These are phyloP conservation scores for Aspergillus sojae DNA, from an alignment of 2,329 filamentous ascomycete genomes.

Conservation along the genomic window DNA sequence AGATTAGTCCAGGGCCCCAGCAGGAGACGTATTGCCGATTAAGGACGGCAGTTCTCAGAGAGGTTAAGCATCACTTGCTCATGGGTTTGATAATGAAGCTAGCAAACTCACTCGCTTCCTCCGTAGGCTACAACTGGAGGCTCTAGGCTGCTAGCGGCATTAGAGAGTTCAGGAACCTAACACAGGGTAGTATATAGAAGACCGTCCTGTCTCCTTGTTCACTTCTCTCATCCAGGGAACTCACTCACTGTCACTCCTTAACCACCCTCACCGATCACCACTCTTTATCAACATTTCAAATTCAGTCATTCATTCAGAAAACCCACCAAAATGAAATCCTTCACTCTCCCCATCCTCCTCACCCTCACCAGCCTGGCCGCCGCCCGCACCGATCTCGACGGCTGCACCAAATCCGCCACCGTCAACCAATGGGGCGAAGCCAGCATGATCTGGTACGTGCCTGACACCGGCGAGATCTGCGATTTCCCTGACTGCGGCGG, in stretches of 20 bases:
- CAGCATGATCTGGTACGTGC: constrained; percentile 58
- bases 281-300: constrained; percentile 1
- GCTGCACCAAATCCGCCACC: constrained; percentile 30
- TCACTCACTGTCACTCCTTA: constrained; percentile 4
- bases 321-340: constrained; percentile 22
- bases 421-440: constrained; percentile 29
- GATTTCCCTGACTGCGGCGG: constrained; percentile 67
- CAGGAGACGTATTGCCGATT: not conserved
- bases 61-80: not conserved
- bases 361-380: constrained; percentile 15
- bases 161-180: not conserved
- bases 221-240: not conserved
- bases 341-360: constrained; percentile 23
- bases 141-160: constrained; percentile 3
- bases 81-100: not conserved
- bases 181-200: not conserved
- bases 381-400: constrained; percentile 28
- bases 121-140: not conserved
- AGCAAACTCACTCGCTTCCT: not conserved
- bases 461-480: constrained; percentile 67
- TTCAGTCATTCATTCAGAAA: constrained; percentile 4
- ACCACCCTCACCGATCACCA: not conserved
- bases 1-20: not conserved
- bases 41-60: not conserved
- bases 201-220: not conserved